Percentiles rank a stretch among this genome's conserved stretches.
Evolutionary conservation across 164 flowering plant species (phyloP).

Genomic region (Chloranthus sessilifolius): DNA sequence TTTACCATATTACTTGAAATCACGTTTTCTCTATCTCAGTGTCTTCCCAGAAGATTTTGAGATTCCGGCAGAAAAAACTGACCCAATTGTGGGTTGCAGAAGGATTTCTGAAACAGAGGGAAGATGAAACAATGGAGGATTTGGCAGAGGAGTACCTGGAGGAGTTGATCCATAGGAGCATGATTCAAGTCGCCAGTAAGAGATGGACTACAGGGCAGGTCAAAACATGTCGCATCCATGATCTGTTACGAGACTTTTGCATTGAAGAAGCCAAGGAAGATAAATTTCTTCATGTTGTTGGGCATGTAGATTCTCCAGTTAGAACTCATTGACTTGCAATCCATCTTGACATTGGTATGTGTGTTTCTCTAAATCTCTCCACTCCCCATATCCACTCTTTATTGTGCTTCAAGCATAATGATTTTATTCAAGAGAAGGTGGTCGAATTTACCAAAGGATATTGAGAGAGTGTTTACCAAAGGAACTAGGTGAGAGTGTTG

Average conservation of each 20-base stretch:
- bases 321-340: not conserved
- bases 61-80: not conserved
- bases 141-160: not conserved
- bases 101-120: conserved; percentile 3
- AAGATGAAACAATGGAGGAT: not conserved
- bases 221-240: not conserved
- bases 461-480: not conserved
- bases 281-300: not conserved
- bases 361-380: too few relatives aligned
- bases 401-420: not conserved
- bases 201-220: not conserved
- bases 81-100: conserved; percentile 1
- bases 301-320: not conserved
- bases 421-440: not conserved
- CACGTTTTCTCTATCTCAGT: conserved; percentile 2
- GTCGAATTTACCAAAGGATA: too few relatives aligned
- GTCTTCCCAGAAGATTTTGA: not conserved
- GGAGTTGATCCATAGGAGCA: conserved; percentile 1
- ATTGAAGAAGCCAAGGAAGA: conserved; percentile 1
- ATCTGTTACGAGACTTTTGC: not conserved
- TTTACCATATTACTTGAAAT: conserved; percentile 1
- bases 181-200: conserved; percentile 4
- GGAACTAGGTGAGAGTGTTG: not conserved
- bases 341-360: not conserved
- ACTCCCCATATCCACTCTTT: not conserved